phyloP scores from a whole-genome alignment of 2,329 filamentous ascomycete genomes.

The Helicocarpus griseus region DNA sequence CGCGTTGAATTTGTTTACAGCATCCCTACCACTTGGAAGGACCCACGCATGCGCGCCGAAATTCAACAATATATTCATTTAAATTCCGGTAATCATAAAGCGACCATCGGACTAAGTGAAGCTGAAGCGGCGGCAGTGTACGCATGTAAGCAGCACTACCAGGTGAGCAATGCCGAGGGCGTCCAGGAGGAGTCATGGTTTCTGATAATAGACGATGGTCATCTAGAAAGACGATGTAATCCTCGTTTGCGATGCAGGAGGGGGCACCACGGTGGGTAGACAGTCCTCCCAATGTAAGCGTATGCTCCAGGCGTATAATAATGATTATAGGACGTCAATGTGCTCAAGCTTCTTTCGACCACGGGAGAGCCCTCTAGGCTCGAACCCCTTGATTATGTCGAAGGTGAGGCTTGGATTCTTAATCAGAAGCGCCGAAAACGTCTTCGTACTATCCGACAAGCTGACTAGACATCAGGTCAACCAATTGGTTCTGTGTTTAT shows the following conservation, averaged over 20 bases:
- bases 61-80: neutral
- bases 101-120: conserved; percentile 6
- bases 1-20: conserved; percentile 7
- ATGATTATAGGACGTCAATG: conserved; percentile 5
- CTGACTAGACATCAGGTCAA: conserved; percentile 14
- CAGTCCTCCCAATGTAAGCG: neutral
- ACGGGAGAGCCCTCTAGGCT: conserved; percentile 17
- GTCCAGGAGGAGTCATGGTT: conserved; percentile 16
- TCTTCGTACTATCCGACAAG: neutral
- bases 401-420: neutral
- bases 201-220: neutral
- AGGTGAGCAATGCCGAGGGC: conserved; percentile 29
- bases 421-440: conserved; percentile 5
- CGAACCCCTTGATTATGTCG: conserved; percentile 16
- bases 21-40: conserved; percentile 9
- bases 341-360: conserved; percentile 17
- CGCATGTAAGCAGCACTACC: conserved; percentile 23
- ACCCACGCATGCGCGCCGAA: conserved; percentile 6
- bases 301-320: neutral
- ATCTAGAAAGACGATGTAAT: conserved; percentile 7
- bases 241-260: conserved; percentile 9
- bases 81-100: conserved; percentile 12
- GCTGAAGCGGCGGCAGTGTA: conserved; percentile 9
- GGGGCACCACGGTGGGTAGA: conserved; percentile 5
- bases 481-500: conserved; percentile 30